phyloP scores from a whole-genome alignment of 148 eudicot genomes.

The Fallopia convolvulus region DNA sequence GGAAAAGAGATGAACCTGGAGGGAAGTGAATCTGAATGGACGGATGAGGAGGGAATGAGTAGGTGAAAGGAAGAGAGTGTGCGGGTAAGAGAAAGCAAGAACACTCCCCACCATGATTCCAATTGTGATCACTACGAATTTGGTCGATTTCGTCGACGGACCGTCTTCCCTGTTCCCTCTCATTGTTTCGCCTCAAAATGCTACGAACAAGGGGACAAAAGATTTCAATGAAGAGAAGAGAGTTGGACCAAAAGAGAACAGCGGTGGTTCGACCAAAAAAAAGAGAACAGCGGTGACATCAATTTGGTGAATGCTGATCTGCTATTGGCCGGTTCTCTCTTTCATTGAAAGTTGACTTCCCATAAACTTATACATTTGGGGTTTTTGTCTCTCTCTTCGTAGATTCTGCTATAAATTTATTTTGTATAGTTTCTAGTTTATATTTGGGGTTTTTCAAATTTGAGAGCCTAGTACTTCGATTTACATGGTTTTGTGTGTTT shows the following conservation, averaged over 20 bases:
- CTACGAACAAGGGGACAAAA: not conserved
- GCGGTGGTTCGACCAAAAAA: too few relatives aligned
- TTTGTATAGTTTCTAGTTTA: too few relatives aligned
- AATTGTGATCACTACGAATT: not conserved
- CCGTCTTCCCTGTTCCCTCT: not conserved
- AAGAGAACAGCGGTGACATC: not conserved
- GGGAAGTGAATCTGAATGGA: not conserved
- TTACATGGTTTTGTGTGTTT: too few relatives aligned
- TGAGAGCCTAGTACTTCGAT: too few relatives aligned
- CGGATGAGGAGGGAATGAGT: not conserved
- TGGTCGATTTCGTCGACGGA: not conserved
- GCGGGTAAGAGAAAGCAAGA: slow-evolving; percentile 1
- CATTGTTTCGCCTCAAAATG: not conserved
- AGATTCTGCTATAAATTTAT: too few relatives aligned
- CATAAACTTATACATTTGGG: too few relatives aligned
- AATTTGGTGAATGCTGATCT: too few relatives aligned
- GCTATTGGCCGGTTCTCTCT: too few relatives aligned
- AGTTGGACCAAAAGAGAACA: not conserved
- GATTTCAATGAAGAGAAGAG: not conserved
- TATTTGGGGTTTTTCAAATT: too few relatives aligned
- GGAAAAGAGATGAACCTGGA: slow-evolving; percentile 1
- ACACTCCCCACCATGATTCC: not conserved
- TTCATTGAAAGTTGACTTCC: too few relatives aligned
- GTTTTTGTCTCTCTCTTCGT: too few relatives aligned
- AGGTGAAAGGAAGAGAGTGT: not conserved